Evolutionary conservation across 2,329 filamentous ascomycete species (phyloP), one percentile per base, ranked within the genome.

Genomic region (Fusarium humuli): DNA sequence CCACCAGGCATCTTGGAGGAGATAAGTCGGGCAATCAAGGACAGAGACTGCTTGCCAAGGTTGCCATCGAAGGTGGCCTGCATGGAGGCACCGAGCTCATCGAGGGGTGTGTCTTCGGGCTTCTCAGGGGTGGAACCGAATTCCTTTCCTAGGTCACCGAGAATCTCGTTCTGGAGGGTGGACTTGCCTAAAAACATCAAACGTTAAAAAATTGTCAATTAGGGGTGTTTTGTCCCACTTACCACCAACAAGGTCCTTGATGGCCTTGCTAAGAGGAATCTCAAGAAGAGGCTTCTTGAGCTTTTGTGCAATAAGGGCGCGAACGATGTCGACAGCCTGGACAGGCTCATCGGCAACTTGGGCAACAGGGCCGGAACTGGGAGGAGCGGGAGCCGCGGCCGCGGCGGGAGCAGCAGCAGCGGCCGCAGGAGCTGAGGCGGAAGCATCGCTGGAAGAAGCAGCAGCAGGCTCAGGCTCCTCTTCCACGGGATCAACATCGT

Each of bases 1-100:
- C 96, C 96, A 84, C 95, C 96, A 49, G 96, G 96, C 96, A 99
- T 99, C 84, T 99, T 99, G 30, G 96, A 98, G 3, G 96, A 98
- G 45, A 99, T 96, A 79, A 99, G 86, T 74, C 96, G 92, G 52
- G 96, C 96, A 80, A 99, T 92, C 61, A 99, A 88, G 5, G 94
- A 97, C 57, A 93, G 92, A 1, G 96, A 97, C 75, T 98, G 94
- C 84, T 99, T 99, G 81, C 96, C 96, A 67, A 99, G 90, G 83
- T 97, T 95, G 75, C 96, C 96, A 83, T 98, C 96, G 84, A 99
- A 99, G n/a, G 95, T 98, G 48, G 93, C 91, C 83, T 99, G 96
- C 92, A 99, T 97, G 11, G 96, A 87, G 57, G 93, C 94, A 85
- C 94, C 93, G 65, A 99, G 88, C 83, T 99, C 96, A 80, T 99